Base-by-base conservation (phyloP, 768 basidiomycete species). In the Tylopilus rubrobrunneus region DNA sequence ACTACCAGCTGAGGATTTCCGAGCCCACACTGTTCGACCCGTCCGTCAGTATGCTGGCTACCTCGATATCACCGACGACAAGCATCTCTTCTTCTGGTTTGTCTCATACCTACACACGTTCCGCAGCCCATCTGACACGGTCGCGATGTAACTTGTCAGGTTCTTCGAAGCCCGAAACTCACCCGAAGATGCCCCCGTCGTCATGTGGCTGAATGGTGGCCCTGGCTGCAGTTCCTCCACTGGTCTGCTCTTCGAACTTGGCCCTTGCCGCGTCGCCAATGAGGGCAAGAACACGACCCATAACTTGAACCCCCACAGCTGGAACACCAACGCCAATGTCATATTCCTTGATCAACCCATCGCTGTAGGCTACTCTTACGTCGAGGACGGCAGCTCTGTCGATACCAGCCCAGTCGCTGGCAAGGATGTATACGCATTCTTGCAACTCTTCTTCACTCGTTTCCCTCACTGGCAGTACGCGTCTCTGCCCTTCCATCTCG, bases 131-230 rank as follows among this genome's bases (percentile, higher is more conserved):
- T n/a, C n/a, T n/a, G n/a, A n/a, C n/a, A n/a, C n/a, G 5, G 29
- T 42, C 51, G 21, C n/a, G 9, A 37, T 21, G 14, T 58, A 25
- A 29, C 47, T 44, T 37, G 48, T 46, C 54, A 90, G 89, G 89
- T 93, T 92, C 79, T 93, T 98, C 61, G 95, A 97, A 72, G 83
- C 88, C 1, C 79, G 94, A 34, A 74, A 72, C 50, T 77, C 81
- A 17, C 94, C 96, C 0, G 71, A 79, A 48, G 76, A 82, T 49
- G 92, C 89, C 7, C 95, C 94, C 5, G 78, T 98, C 2, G 78
- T 95, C 9, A 76, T 97, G 45, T 97, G 95, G 95, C 75, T 92
- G n/a, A 92, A 91, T 58, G 90, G 90, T 33, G 86, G 87, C 12
- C 85, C 84, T 21, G 82, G 84, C 9, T 85, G 83, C 71, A 84